These are phyloP conservation scores for Boletus tomentosulus DNA, from an alignment of 768 basidiomycete genomes.

Conservation along the genomic window DNA sequence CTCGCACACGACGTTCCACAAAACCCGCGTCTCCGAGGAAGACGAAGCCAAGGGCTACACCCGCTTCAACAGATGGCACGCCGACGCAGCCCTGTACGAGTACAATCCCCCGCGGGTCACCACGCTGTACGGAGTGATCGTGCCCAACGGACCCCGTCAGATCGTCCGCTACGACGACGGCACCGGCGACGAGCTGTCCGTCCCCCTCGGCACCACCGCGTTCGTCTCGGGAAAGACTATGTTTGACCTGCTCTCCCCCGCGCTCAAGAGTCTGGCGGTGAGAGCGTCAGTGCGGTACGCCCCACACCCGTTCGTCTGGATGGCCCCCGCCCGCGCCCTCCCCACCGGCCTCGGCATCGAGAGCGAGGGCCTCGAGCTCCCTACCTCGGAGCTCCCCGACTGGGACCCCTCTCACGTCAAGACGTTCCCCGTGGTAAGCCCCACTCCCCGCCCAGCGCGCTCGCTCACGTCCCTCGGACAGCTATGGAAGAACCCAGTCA, in stretches of 20 bases:
- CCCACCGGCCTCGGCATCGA: conserved; percentile 83
- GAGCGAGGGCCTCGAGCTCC: conserved; percentile 68
- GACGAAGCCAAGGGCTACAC: conserved; percentile 76
- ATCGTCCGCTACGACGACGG: conserved; percentile 79
- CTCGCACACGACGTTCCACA: conserved; percentile 83
- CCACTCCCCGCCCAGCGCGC: not conserved
- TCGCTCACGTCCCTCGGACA: conserved; percentile 27
- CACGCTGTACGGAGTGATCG: conserved; percentile 72
- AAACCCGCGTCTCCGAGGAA: conserved; percentile 64
- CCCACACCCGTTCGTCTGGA: conserved; percentile 90
- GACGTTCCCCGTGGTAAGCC: conserved; percentile 57
- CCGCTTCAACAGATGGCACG: conserved; percentile 92
- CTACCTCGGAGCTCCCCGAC: conserved; percentile 63
- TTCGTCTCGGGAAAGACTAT: conserved; percentile 79
- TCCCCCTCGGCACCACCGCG: conserved; percentile 84
- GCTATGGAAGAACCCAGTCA: conserved; percentile 92
- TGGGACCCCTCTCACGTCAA: conserved; percentile 80
- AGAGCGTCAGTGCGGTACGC: conserved; percentile 72
- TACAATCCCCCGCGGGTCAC: conserved; percentile 79
- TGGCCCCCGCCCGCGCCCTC: conserved; percentile 69
- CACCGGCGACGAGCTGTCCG: conserved; percentile 75
- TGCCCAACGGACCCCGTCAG: conserved; percentile 66
- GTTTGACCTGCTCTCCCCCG: conserved; percentile 72
- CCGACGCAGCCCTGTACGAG: conserved; percentile 82
- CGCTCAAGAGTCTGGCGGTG: conserved; percentile 78